Conservation (phyloP, 2,329 filamentous ascomycete genomes). For the Ambrosiella cleistominuta region DNA sequence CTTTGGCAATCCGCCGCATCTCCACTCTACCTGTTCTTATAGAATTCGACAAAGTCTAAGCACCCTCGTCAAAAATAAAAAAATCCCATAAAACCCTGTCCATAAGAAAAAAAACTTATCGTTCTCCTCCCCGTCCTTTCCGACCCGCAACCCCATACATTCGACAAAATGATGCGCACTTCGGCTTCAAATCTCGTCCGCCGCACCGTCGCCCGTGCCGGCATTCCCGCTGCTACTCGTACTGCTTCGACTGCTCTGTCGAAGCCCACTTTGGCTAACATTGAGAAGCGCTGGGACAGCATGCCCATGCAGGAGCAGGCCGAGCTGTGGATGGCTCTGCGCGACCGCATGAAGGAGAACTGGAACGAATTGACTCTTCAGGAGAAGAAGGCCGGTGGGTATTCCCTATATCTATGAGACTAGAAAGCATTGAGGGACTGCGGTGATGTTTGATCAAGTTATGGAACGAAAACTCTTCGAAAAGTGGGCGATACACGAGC, state of each 20-base stretch:
- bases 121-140: not conserved
- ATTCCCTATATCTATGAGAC: constrained; percentile 2
- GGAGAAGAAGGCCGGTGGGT: constrained; percentile 97
- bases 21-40: constrained; percentile 5
- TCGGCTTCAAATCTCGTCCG: constrained; percentile 31
- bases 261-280: constrained; percentile 92
- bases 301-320: constrained; percentile 99
- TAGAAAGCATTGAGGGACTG: not conserved
- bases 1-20: constrained; percentile 7
- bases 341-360: constrained; percentile 96
- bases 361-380: constrained; percentile 89
- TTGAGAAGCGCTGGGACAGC: constrained; percentile 97
- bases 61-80: not conserved
- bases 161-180: constrained; percentile 35
- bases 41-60: not conserved
- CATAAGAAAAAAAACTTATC: not conserved
- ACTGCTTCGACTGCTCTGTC: constrained; percentile 72
- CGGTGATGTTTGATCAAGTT: not conserved
- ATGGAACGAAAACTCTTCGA: not conserved
- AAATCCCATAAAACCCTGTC: not conserved
- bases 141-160: not conserved
- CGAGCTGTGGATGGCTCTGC: constrained; percentile 94
- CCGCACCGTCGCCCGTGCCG: constrained; percentile 30
- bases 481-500: too few relatives aligned
- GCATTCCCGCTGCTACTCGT: constrained; percentile 29